A percentile compares a stretch with the other conserved stretches of the same genome.
phyloP scores from a whole-genome alignment of 352 stramenopile genomes.

The Pythium sp. region DNA sequence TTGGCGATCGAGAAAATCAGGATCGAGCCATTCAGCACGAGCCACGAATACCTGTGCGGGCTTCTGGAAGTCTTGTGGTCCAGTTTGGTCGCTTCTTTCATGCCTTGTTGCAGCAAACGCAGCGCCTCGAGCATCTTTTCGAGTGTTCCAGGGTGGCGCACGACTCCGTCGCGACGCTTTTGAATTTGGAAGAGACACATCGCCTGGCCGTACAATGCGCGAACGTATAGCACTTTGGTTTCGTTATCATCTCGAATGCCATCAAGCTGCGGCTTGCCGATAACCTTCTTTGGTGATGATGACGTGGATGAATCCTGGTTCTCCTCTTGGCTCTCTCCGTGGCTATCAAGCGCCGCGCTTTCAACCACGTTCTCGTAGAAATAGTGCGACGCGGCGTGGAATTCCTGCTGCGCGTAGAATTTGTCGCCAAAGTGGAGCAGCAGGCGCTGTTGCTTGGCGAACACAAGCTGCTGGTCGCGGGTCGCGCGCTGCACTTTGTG shows the following conservation, averaged over 20 bases:
- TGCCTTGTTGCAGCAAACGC: slow-evolving; percentile 35
- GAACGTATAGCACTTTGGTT: slow-evolving; percentile 23
- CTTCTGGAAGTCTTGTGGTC: slow-evolving; percentile 21
- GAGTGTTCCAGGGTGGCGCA: slow-evolving; percentile 47
- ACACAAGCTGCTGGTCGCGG: slow-evolving; percentile 32
- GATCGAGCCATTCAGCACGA: slow-evolving; percentile 66
- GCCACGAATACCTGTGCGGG: slow-evolving; percentile 40
- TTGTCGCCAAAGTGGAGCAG: slow-evolving; percentile 50
- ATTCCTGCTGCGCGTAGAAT: slow-evolving; percentile 45
- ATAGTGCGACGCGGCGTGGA: slow-evolving; percentile 37
- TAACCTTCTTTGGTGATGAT: not conserved
- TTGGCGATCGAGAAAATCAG: slow-evolving; percentile 51
- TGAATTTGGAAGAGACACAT: slow-evolving; percentile 41
- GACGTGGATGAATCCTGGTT: not conserved
- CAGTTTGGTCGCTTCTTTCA: slow-evolving; percentile 38
- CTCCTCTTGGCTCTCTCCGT: not conserved
- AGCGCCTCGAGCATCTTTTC: slow-evolving; percentile 44
- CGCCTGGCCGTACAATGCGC: slow-evolving; percentile 41
- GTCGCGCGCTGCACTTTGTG: slow-evolving; percentile 28
- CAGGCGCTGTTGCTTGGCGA: slow-evolving; percentile 35
- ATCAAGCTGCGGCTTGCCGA: not conserved
- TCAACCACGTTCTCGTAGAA: slow-evolving; percentile 46
- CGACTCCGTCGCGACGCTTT: slow-evolving; percentile 28
- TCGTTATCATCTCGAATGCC: not conserved
- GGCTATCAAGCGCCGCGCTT: not conserved